Conservation (phyloP, 148 eudicot genomes). For the Rheum nobile region DNA sequence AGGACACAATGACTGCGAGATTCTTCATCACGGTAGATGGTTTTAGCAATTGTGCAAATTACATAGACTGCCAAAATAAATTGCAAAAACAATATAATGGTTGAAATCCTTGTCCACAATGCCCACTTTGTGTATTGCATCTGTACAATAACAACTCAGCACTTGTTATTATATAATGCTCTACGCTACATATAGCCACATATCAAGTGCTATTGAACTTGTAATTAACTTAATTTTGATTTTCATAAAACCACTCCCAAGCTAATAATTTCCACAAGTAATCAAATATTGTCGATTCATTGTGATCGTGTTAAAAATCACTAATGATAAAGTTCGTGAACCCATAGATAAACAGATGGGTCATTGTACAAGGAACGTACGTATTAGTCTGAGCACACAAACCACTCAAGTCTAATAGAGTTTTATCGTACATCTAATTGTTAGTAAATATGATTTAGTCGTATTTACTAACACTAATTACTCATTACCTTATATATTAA, state of each 20-base stretch:
- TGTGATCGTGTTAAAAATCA: background rate
- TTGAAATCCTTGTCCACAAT: conserved; percentile 49
- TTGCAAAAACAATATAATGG: conserved; percentile 29
- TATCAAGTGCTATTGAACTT: background rate
- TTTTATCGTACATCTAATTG: no score
- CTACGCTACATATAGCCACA: background rate
- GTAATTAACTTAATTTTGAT: background rate
- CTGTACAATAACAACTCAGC: conserved; percentile 20
- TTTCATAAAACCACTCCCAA: background rate
- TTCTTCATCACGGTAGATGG: conserved; percentile 13
- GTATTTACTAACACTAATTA: no score
- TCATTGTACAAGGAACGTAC: no score
- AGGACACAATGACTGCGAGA: conserved; percentile 24
- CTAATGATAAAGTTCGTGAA: no score
- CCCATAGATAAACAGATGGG: no score
- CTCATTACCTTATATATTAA: no score
- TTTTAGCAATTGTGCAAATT: conserved; percentile 24
- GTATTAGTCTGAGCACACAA: no score
- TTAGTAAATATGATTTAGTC: no score
- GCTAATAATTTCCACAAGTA: background rate
- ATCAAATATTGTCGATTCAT: background rate
- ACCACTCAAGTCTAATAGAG: no score
- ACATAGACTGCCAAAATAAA: conserved; percentile 37
- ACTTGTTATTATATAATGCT: background rate
- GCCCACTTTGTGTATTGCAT: conserved; percentile 48